Percentiles rank a stretch among this genome's conserved stretches.
These are phyloP conservation scores for Linum usitatissimum DNA, from an alignment of 345 rosid genomes.

Conservation along the genomic window DNA sequence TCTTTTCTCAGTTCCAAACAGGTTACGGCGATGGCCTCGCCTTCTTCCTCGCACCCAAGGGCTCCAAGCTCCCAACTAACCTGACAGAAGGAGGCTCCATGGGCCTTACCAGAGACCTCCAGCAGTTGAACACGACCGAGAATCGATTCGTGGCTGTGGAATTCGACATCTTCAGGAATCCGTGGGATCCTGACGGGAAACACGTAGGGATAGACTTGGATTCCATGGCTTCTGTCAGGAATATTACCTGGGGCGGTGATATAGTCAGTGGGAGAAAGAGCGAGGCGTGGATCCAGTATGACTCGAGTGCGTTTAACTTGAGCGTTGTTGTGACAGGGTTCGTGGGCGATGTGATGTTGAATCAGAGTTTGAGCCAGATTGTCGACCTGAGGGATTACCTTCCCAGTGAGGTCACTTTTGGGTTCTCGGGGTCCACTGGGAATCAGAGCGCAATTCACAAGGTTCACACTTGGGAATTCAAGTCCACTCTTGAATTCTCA, in stretches of 20 bases:
- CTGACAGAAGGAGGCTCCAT: not conserved
- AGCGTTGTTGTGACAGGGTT: not conserved
- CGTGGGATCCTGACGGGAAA: constrained; percentile 9
- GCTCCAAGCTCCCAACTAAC: not conserved
- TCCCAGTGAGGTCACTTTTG: constrained; percentile 18
- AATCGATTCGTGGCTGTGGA: constrained; percentile 16
- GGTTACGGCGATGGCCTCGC: constrained; percentile 7
- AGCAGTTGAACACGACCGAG: not conserved
- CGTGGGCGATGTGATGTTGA: not conserved
- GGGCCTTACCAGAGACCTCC: not conserved
- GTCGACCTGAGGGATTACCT: constrained; percentile 9
- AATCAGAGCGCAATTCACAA: constrained; percentile 1
- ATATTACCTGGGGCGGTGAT: not conserved
- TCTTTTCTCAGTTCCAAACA: not conserved
- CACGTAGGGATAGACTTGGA: constrained; percentile 18
- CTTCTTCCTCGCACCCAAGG: constrained; percentile 12
- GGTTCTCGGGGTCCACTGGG: constrained; percentile 16
- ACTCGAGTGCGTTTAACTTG: not conserved
- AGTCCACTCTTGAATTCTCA: constrained; percentile 1
- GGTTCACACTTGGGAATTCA: constrained; percentile 15
- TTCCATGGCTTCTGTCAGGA: not conserved
- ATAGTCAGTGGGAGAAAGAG: not conserved
- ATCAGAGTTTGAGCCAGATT: not conserved
- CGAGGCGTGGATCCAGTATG: constrained; percentile 3
- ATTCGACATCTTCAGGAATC: constrained; percentile 11